Percentiles rank a stretch among this genome's conserved stretches.
Evolutionary conservation across 2,329 filamentous ascomycete genomes (phyloP).

Genomic region (Xylariaceae sp.): DNA sequence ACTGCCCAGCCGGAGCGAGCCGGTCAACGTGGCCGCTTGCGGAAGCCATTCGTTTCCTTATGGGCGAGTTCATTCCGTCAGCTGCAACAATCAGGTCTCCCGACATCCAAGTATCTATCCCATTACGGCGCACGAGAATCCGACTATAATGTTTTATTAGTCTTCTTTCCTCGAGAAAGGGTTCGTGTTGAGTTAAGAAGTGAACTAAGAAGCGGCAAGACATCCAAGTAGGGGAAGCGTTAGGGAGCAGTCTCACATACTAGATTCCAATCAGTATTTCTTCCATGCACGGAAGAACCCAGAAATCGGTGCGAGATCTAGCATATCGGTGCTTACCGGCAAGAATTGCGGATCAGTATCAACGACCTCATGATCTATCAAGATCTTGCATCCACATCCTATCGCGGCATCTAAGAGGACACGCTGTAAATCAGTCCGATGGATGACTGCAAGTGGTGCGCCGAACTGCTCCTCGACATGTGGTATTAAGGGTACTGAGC

Average conservation of each 20-base stretch:
- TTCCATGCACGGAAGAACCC: not conserved
- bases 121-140: conserved; percentile 24
- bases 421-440: conserved; percentile 38
- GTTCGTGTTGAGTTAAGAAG: not conserved
- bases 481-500: conserved; percentile 26
- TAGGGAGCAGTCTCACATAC: conserved; percentile 10
- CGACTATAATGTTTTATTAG: conserved; percentile 31
- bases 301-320: not conserved
- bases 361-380: conserved; percentile 36
- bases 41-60: conserved; percentile 50
- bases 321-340: conserved; percentile 16
- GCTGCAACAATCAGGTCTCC: conserved; percentile 59
- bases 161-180: not conserved
- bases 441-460: conserved; percentile 35
- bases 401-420: conserved; percentile 32
- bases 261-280: conserved; percentile 9
- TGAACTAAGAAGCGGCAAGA: not conserved
- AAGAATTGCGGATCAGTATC: conserved; percentile 32
- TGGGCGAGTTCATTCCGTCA: conserved; percentile 60
- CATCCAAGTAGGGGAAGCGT: not conserved
- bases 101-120: conserved; percentile 39
- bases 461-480: conserved; percentile 31
- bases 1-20: conserved; percentile 56
- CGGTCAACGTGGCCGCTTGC: conserved; percentile 46
- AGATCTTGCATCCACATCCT: conserved; percentile 30